Percentiles rank a stretch among this genome's conserved stretches.
These are phyloP conservation scores for Prillingera fragicola DNA, from an alignment of 1,284 basidiomycete genomes.

Conservation along the genomic window DNA sequence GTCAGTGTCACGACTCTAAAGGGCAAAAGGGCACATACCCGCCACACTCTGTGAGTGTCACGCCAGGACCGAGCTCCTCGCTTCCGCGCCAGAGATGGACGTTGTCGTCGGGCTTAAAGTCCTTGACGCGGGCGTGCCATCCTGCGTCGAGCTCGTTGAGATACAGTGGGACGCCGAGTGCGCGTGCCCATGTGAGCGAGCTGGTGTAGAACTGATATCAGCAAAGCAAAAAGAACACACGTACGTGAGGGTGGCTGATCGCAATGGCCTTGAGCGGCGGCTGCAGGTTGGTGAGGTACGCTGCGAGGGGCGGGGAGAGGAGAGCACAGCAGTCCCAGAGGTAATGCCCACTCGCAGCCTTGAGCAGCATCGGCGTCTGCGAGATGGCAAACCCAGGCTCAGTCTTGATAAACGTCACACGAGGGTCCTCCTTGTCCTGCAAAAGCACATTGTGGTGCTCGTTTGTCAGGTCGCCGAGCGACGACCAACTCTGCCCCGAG, in stretches of 20 bases:
- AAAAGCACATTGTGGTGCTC: slow-evolving; percentile 25
- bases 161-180: slow-evolving; percentile 40
- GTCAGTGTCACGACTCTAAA: not conserved
- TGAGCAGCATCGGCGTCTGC: slow-evolving; percentile 44
- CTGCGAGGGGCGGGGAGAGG: slow-evolving; percentile 31
- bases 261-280: slow-evolving; percentile 40
- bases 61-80: slow-evolving; percentile 20
- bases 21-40: slow-evolving; percentile 29
- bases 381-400: slow-evolving; percentile 40
- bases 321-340: slow-evolving; percentile 46
- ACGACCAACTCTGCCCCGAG: slow-evolving; percentile 40
- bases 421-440: slow-evolving; percentile 34
- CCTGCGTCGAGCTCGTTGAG: slow-evolving; percentile 35
- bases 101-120: slow-evolving; percentile 23
- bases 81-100: slow-evolving; percentile 33
- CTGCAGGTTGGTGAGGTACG: slow-evolving; percentile 24
- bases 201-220: slow-evolving; percentile 43
- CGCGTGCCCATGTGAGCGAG: slow-evolving; percentile 42
- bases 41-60: slow-evolving; percentile 42
- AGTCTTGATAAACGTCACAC: slow-evolving; percentile 34
- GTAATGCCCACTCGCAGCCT: slow-evolving; percentile 34
- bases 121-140: slow-evolving; percentile 37
- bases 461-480: slow-evolving; percentile 24
- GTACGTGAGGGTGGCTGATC: slow-evolving; percentile 46
- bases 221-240: not conserved